A percentile compares a stretch with the other conserved stretches of the same genome.
Evolutionary conservation across 768 basidiomycete genomes (phyloP).

Genomic region (Trametes villosa): DNA sequence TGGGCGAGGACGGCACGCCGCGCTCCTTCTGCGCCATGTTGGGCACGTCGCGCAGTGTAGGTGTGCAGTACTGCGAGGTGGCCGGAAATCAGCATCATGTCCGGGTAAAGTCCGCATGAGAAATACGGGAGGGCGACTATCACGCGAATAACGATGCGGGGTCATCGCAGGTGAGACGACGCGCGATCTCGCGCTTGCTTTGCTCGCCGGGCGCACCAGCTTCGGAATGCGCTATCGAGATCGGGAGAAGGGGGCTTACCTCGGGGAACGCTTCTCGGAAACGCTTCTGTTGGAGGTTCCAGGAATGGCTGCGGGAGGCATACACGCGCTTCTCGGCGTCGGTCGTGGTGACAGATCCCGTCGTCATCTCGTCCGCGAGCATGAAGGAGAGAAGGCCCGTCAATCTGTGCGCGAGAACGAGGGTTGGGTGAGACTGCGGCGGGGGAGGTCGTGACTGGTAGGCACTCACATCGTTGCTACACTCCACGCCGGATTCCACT

Average conservation of each 20-base stretch:
- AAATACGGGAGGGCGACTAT: not conserved
- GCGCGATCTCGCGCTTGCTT: not conserved
- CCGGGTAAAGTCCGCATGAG: no score
- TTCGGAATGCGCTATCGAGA: not conserved
- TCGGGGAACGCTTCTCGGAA: conserved; percentile 91
- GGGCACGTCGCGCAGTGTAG: conserved; percentile 72
- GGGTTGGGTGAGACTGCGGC: not conserved
- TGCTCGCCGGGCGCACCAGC: not conserved
- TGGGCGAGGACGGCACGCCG: conserved; percentile 48
- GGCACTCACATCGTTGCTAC: conserved; percentile 96
- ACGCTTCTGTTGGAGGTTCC: conserved; percentile 79
- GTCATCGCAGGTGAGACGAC: conserved; percentile 9
- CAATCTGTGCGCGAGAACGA: conserved; percentile 52
- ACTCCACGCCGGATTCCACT: conserved; percentile 98
- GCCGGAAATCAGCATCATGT: conserved; percentile 19
- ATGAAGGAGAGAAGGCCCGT: conserved; percentile 95
- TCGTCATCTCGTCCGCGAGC: conserved; percentile 96
- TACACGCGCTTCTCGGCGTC: conserved; percentile 78
- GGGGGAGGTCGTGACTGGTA: conserved; percentile 38
- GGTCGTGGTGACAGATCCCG: conserved; percentile 84
- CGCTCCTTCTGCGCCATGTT: conserved; percentile 91
- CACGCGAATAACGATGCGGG: not conserved
- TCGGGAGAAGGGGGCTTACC: conserved; percentile 46
- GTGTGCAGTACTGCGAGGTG: conserved; percentile 75
- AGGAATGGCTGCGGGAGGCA: conserved; percentile 80